Evolutionary conservation across 768 basidiomycete genomes (phyloP).

Genomic region (Coprinopsis strossmayeri): DNA sequence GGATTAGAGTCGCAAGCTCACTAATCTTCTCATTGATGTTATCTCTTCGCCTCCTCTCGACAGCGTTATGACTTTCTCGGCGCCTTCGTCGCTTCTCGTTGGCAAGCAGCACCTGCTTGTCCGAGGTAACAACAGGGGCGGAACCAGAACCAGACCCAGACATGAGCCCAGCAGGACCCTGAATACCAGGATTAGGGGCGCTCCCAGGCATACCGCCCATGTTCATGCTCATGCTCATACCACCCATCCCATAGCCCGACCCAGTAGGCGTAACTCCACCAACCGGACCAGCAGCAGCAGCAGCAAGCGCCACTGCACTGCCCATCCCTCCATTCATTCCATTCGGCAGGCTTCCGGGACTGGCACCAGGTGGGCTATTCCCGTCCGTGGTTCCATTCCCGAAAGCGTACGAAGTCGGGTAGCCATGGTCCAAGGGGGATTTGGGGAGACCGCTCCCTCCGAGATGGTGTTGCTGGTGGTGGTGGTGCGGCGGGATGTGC

Average conservation of each 20-base stretch:
- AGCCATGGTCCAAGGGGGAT: background rate
- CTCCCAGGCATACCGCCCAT: constrained; percentile 7
- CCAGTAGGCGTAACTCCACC: constrained; percentile 2
- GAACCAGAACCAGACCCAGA: constrained; percentile 1
- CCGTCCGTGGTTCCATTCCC: background rate
- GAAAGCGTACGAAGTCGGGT: background rate
- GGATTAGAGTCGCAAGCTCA: constrained; percentile 84
- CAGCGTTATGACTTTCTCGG: constrained; percentile 87
- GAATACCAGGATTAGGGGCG: background rate
- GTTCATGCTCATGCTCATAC: constrained; percentile 11
- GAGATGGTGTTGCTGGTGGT: background rate
- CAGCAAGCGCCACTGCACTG: background rate
- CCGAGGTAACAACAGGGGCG: constrained; percentile 11
- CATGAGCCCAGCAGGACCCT: background rate
- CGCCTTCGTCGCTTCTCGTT: constrained; percentile 78
- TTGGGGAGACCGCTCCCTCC: constrained; percentile 3
- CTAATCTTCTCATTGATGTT: constrained; percentile 96
- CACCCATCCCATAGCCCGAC: constrained; percentile 3
- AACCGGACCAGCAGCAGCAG: background rate
- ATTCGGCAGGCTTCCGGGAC: constrained; percentile 3
- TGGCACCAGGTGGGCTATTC: background rate
- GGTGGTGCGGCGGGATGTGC: background rate
- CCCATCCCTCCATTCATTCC: background rate
- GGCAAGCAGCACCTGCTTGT: constrained; percentile 56
- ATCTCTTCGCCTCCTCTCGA: constrained; percentile 80